Evolutionary conservation across 1,139 yeast species (phyloP), one percentile per base, ranked within the genome.

Genomic region (Protomyces pachydermus): DNA sequence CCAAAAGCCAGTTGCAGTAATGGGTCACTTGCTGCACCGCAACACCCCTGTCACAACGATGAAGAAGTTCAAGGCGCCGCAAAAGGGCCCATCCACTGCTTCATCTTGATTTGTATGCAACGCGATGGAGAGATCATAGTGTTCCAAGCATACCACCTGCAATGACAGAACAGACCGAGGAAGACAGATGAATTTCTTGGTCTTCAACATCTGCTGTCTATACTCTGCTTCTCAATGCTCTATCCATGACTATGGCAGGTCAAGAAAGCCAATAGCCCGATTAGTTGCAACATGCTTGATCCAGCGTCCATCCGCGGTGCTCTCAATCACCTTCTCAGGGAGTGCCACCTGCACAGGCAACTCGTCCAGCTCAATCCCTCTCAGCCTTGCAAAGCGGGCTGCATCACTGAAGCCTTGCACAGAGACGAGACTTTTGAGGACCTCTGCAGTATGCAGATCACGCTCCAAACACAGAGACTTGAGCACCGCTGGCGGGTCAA

Each of bases 381-480:
- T 18, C 48, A 42, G 48, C 48, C 18, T 42, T n/a, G 48, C 48
- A 42, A 6, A 18, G 23, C 48, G 48, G 14, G 48, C 23, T 12
- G 18, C 48, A 5, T 42, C 48, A n/a, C 18, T 20, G 18, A 16
- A 42, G 6, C 48, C 48, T 4, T 42, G 23, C 23, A 42, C 48
- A 4, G 8, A n/a, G 18, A 18, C 48, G 9, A 58, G 38, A 3
- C 45, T 14, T 8, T 38, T 16, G 51, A 58, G 42, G 12, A 58
- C 16, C 8, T 38, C 34, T 18, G 54, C 39, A 4, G 62, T 58
- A 38, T 52, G 25, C 3, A 32, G n/a, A n/a, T 58, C 62, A 2
- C 32, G 34, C 35, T 25, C 56, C 10, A 58, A 18, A 42, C 56
- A 39, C 45, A 58, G 20, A 2, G 62, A 51, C 25, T 45, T 39